These are phyloP conservation scores for Neonectria punicea DNA, from an alignment of 2,329 filamentous ascomycete species.

Conservation along the genomic window DNA sequence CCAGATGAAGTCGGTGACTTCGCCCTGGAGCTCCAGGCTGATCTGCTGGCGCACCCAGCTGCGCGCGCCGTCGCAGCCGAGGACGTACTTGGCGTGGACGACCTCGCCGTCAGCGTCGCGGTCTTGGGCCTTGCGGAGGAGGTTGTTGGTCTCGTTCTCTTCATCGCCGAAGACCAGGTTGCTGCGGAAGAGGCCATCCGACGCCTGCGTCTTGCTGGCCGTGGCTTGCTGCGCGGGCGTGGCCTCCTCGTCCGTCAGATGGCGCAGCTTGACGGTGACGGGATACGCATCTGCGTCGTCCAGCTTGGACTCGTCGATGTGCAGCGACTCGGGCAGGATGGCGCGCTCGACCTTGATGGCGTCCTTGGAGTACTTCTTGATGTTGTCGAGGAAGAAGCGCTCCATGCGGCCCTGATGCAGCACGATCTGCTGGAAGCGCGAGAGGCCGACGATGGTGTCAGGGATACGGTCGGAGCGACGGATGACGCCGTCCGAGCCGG, in stretches of 20 bases:
- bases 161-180: constrained; percentile 56
- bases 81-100: constrained; percentile 64
- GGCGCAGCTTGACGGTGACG: constrained; percentile 67
- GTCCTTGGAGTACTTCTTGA: constrained; percentile 49
- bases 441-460: constrained; percentile 69
- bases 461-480: constrained; percentile 68
- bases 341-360: constrained; percentile 67
- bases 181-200: constrained; percentile 68
- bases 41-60: constrained; percentile 71
- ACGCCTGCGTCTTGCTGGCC: constrained; percentile 16
- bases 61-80: constrained; percentile 76
- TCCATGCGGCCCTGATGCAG: constrained; percentile 79
- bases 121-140: constrained; percentile 47
- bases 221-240: constrained; percentile 11
- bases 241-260: constrained; percentile 50
- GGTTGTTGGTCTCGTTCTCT: constrained; percentile 61
- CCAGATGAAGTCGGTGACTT: constrained; percentile 64
- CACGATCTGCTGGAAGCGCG: constrained; percentile 72
- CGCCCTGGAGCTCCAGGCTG: constrained; percentile 61
- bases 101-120: constrained; percentile 41
- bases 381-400: constrained; percentile 71
- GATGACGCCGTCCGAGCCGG: constrained; percentile 66
- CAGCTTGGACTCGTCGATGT: constrained; percentile 61
- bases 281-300: constrained; percentile 67
- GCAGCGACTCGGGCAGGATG: constrained; percentile 65